phyloP scores from a whole-genome alignment of 2,329 filamentous ascomycete genomes.

The Acrodontium crateriforme region DNA sequence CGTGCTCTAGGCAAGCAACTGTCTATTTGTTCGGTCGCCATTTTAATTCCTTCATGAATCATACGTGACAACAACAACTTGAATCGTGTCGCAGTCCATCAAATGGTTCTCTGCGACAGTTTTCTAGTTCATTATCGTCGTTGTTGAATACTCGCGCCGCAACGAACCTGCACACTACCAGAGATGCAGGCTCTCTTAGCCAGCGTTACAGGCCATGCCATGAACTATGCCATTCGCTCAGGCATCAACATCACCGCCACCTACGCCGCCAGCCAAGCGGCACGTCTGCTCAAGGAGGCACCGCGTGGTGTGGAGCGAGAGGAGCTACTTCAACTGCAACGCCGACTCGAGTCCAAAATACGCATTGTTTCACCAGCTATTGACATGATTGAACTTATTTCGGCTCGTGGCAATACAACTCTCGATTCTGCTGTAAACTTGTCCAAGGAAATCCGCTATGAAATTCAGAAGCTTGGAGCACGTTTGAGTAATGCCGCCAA shows the following conservation, averaged over 20 bases:
- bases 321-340: conserved; percentile 59
- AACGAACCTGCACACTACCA: too few species aligned
- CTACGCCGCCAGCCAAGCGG: conserved; percentile 73
- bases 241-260: conserved; percentile 74
- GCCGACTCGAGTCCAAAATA: conserved; percentile 71
- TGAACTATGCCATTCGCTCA: conserved; percentile 84
- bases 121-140: too few species aligned
- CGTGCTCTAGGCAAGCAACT: too few species aligned
- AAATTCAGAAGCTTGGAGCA: conserved; percentile 67
- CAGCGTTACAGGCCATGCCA: conserved; percentile 61
- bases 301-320: conserved; percentile 55
- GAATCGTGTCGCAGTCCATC: too few species aligned
- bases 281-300: conserved; percentile 59
- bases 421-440: conserved; percentile 75
- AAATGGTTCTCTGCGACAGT: too few species aligned
- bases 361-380: conserved; percentile 85
- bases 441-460: conserved; percentile 68
- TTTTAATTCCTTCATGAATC: too few species aligned
- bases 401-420: conserved; percentile 61
- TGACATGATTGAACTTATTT: conserved; percentile 81
- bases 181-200: conserved; percentile 63
- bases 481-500: conserved; percentile 57
- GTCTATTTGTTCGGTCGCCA: too few species aligned
- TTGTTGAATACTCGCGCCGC: too few species aligned
- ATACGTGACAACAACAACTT: too few species aligned